phyloP scores from a whole-genome alignment of 75 land plant species.

The Sequoiadendron giganteum region DNA sequence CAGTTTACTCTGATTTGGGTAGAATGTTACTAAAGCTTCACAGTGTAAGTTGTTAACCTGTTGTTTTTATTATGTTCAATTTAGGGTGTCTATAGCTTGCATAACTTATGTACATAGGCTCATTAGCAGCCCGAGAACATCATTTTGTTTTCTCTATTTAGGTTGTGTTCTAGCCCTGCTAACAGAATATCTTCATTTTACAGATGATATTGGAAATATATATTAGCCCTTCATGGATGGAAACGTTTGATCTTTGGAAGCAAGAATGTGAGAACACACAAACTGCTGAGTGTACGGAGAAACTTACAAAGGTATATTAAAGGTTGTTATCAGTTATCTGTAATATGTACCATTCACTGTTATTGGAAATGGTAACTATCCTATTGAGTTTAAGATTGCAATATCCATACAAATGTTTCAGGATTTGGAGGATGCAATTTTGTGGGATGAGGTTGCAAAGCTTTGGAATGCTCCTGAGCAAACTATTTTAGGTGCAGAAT shows the following conservation, averaged over 20 bases:
- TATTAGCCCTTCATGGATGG: constrained; percentile 55
- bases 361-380: not conserved
- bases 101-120: not conserved
- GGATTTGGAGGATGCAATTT: constrained; percentile 70
- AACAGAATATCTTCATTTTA: not conserved
- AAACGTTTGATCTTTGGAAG: constrained; percentile 51
- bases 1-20: constrained; percentile 72
- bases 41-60: constrained; percentile 43
- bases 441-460: constrained; percentile 68
- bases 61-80: not conserved
- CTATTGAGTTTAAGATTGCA: not conserved
- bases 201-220: constrained; percentile 71
- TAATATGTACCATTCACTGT: not conserved
- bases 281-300: constrained; percentile 71
- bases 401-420: constrained; percentile 20
- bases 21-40: constrained; percentile 78
- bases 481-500: constrained; percentile 58
- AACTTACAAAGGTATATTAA: constrained; percentile 68
- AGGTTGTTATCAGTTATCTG: constrained; percentile 8
- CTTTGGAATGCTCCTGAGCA: constrained; percentile 60
- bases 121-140: not conserved
- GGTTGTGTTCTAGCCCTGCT: not conserved
- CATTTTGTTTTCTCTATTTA: not conserved
- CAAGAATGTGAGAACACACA: constrained; percentile 59
- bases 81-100: not conserved